Evolutionary conservation across 352 stramenopile genomes (phyloP).

Genomic region (Phytophthora idaei): DNA sequence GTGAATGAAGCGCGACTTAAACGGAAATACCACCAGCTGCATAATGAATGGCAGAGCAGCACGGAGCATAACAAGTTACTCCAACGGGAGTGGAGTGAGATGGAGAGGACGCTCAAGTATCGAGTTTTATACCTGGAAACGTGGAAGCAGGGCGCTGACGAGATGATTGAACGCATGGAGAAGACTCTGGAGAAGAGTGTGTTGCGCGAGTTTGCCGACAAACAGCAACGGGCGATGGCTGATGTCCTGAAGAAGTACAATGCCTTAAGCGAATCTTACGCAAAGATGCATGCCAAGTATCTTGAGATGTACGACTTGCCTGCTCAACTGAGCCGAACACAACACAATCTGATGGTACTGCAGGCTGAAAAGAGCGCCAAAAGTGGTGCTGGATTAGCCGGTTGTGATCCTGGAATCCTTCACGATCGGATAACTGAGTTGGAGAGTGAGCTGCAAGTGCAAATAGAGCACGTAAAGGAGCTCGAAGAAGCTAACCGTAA

Average conservation of each 20-base stretch:
- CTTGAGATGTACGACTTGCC: conserved; percentile 56
- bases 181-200: conserved; percentile 67
- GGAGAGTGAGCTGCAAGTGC: conserved; percentile 49
- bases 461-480: conserved; percentile 49
- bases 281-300: conserved; percentile 55
- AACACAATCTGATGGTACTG: conserved; percentile 61
- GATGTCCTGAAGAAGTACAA: conserved; percentile 48
- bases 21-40: conserved; percentile 60
- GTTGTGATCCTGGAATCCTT: conserved; percentile 14
- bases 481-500: conserved; percentile 44
- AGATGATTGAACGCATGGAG: conserved; percentile 69
- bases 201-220: conserved; percentile 51
- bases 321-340: conserved; percentile 42
- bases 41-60: conserved; percentile 48
- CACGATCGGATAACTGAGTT: conserved; percentile 55
- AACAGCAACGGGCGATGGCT: conserved; percentile 39
- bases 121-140: conserved; percentile 92
- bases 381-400: not conserved
- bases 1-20: conserved; percentile 83
- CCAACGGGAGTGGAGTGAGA: conserved; percentile 84
- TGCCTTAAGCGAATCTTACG: conserved; percentile 47
- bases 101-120: conserved; percentile 88
- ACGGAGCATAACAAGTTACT: conserved; percentile 41
- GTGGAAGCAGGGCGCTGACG: conserved; percentile 83
- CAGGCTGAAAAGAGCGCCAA: conserved; percentile 37